Evolutionary conservation across 106 monocot species (phyloP).

Genomic region (Acorus gramineus): DNA sequence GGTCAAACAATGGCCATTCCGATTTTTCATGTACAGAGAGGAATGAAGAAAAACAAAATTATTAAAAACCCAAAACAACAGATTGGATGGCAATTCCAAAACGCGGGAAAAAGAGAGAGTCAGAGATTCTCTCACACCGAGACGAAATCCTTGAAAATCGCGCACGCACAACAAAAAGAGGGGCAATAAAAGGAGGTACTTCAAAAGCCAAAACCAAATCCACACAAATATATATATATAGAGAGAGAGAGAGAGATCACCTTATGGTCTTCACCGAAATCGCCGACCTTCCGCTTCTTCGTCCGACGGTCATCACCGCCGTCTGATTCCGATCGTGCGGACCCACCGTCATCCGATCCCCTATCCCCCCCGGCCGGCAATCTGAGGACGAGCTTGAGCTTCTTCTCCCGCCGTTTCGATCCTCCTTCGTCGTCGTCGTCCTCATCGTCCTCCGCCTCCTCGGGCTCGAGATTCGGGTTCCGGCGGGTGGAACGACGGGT

Average conservation of each 20-base stretch:
- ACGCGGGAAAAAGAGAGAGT: too few species aligned
- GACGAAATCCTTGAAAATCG: too few species aligned
- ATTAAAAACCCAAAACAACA: too few species aligned
- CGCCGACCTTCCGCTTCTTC: conserved; percentile 34
- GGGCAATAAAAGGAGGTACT: too few species aligned
- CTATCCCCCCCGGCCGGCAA: conserved; percentile 6
- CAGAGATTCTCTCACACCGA: too few species aligned
- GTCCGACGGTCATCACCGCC: background rate
- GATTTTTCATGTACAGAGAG: too few species aligned
- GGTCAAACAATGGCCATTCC: conserved; percentile 22
- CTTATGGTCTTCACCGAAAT: conserved; percentile 12
- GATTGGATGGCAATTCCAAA: too few species aligned
- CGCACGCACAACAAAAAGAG: too few species aligned
- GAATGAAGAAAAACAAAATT: too few species aligned
- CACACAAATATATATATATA: background rate
- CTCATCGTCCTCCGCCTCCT: conserved; percentile 13
- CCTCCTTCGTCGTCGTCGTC: conserved; percentile 40
- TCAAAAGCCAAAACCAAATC: background rate
- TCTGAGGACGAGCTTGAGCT: conserved; percentile 64
- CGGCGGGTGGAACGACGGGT: conserved; percentile 26
- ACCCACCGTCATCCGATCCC: background rate
- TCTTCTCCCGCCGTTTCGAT: conserved; percentile 63
- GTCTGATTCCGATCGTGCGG: conserved; percentile 30
- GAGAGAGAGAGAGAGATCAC: background rate
- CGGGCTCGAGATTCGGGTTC: conserved; percentile 17